These are phyloP conservation scores for Nicotiana attenuata DNA, from an alignment of 257 asterid genomes.

Conservation along the genomic window DNA sequence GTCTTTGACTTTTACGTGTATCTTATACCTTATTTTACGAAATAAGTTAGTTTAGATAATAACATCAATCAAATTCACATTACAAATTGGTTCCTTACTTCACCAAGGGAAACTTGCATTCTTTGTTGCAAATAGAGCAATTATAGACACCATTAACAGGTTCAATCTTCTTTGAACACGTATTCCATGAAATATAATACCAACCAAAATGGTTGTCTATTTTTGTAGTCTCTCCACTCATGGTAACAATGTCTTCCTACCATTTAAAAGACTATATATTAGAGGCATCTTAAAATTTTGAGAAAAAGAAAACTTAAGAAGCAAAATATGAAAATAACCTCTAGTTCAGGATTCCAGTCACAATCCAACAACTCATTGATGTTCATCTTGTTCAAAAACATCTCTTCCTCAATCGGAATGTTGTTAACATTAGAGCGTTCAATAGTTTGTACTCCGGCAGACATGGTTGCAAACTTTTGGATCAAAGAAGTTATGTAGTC, in stretches of 20 bases:
- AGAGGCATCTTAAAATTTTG: neutral
- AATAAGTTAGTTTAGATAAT: neutral
- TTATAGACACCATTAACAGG: neutral
- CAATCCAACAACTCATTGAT: neutral
- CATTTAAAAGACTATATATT: neutral
- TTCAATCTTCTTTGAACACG: neutral
- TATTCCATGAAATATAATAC: neutral
- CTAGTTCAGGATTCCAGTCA: neutral
- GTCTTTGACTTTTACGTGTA: too few species aligned
- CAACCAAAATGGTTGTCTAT: neutral
- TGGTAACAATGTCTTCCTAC: neutral
- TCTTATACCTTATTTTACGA: too few species aligned
- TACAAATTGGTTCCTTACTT: neutral
- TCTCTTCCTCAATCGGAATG: neutral
- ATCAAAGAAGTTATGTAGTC: neutral
- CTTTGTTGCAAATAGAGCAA: neutral
- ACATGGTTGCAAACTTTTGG: neutral
- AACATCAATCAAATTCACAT: neutral
- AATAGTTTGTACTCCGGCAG: neutral
- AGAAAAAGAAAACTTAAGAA: too few species aligned
- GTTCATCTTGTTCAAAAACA: neutral
- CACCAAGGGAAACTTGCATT: neutral
- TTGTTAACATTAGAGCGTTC: accelerated
- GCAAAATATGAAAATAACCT: neutral
- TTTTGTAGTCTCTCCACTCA: neutral